Conservation (phyloP, 441 rosid genomes). For the Erodium texanum region DNA sequence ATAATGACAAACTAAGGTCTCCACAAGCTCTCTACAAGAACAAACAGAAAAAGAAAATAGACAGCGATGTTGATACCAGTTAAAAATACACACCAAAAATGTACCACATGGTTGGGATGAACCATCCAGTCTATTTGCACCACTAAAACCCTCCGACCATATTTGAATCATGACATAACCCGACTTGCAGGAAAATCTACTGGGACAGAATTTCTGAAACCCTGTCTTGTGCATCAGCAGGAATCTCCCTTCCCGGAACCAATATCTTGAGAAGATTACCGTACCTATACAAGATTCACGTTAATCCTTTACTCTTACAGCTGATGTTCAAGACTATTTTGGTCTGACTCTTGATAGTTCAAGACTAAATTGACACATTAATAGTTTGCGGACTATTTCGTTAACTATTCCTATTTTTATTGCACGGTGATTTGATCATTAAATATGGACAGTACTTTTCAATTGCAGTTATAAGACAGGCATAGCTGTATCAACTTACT, state of each 20-base stretch:
- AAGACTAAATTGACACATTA: neutral
- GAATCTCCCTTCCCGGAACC: conserved; percentile 17
- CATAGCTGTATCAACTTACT: no score
- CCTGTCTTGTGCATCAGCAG: conserved; percentile 14
- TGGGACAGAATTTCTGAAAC: conserved; percentile 10
- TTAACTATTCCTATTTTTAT: neutral
- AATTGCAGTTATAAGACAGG: neutral
- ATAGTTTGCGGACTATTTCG: neutral
- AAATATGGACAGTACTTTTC: neutral
- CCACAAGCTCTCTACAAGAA: neutral
- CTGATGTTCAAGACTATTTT: no score
- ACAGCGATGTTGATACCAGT: neutral
- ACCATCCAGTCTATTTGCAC: neutral
- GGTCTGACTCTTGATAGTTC: neutral
- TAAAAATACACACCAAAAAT: neutral
- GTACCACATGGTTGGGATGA: neutral
- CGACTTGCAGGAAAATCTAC: neutral
- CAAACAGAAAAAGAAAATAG: neutral
- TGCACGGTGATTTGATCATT: neutral
- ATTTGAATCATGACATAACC: neutral
- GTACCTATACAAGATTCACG: conserved; percentile 7
- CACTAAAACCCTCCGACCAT: neutral
- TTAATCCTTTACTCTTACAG: no score
- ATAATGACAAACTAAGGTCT: neutral
- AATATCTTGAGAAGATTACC: conserved; percentile 13